Evolutionary conservation across 345 rosid species (phyloP).

Genomic region (Noccaea caerulescens): DNA sequence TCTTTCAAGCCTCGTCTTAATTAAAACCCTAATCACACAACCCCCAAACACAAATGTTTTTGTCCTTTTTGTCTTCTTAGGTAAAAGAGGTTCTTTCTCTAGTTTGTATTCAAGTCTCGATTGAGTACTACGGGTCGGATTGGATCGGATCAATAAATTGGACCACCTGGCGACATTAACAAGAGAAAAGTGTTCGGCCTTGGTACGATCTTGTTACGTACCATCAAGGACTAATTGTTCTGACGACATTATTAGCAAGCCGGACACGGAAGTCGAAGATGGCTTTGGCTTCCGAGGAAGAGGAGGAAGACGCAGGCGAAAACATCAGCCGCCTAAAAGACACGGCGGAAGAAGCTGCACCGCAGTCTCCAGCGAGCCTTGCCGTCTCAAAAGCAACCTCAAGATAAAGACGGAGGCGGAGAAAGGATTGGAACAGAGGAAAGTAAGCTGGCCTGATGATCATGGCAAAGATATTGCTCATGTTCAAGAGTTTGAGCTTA

Average conservation of each 20-base stretch:
- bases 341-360: conserved; percentile 32
- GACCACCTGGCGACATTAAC: conserved; percentile 72
- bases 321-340: conserved; percentile 30
- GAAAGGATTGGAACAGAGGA: conserved; percentile 52
- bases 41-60: not conserved
- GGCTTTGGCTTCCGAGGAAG: conserved; percentile 42
- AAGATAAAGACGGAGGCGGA: conserved; percentile 46
- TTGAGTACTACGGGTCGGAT: not conserved
- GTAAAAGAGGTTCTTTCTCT: conserved; percentile 5
- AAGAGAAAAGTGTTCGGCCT: conserved; percentile 64
- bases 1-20: conserved; percentile 13
- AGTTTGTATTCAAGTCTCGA: conserved; percentile 5
- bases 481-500: conserved; percentile 71
- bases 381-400: conserved; percentile 63
- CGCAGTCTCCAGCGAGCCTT: conserved; percentile 44
- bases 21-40: conserved; percentile 32
- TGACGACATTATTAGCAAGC: conserved; percentile 34
- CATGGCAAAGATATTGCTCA: conserved; percentile 79
- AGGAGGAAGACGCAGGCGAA: conserved; percentile 42
- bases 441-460: conserved; percentile 83
- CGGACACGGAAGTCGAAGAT: conserved; percentile 32
- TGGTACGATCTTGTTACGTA: conserved; percentile 76
- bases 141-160: conserved; percentile 6
- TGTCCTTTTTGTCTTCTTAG: not conserved
- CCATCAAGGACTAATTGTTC: conserved; percentile 47